A percentile compares a stretch with the other conserved stretches of the same genome.
Evolutionary conservation across 1,139 yeast species (phyloP).

Genomic region (Yamadazyma blattariae): DNA sequence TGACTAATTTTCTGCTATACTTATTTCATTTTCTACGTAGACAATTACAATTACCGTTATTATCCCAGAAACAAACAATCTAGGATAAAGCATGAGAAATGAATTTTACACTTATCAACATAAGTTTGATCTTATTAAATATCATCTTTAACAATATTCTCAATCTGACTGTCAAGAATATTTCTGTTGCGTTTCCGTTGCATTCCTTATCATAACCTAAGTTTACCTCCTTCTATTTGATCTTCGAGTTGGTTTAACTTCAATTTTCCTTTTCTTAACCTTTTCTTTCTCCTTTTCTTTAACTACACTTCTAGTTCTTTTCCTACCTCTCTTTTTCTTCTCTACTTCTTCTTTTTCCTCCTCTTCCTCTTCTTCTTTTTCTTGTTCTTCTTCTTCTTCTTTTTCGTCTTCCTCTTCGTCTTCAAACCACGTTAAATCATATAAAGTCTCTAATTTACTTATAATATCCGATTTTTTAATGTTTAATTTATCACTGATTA

Average conservation of each 20-base stretch:
- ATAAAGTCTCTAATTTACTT: constrained; percentile 52
- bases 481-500: constrained; percentile 50
- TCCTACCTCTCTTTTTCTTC: neutral
- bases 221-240: constrained; percentile 1
- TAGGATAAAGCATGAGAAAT: too few species aligned
- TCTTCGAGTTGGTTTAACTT: constrained; percentile 2
- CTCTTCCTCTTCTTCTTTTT: constrained; percentile 7
- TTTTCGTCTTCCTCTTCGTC: constrained; percentile 45
- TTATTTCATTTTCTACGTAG: too few species aligned
- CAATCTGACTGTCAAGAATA: too few species aligned
- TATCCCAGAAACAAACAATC: too few species aligned
- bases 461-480: constrained; percentile 49
- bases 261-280: neutral
- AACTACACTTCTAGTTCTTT: constrained; percentile 1
- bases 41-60: too few species aligned
- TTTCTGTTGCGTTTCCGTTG: too few species aligned
- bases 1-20: too few species aligned
- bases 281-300: too few species aligned
- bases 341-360: neutral
- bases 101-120: too few species aligned
- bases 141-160: too few species aligned
- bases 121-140: too few species aligned
- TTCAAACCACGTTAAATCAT: constrained; percentile 58
- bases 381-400: constrained; percentile 10
- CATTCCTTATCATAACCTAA: too few species aligned